A percentile compares a stretch with the other conserved stretches of the same genome.
Evolutionary conservation across 2,329 filamentous ascomycete species (phyloP).

Genomic region (Calycina marina): DNA sequence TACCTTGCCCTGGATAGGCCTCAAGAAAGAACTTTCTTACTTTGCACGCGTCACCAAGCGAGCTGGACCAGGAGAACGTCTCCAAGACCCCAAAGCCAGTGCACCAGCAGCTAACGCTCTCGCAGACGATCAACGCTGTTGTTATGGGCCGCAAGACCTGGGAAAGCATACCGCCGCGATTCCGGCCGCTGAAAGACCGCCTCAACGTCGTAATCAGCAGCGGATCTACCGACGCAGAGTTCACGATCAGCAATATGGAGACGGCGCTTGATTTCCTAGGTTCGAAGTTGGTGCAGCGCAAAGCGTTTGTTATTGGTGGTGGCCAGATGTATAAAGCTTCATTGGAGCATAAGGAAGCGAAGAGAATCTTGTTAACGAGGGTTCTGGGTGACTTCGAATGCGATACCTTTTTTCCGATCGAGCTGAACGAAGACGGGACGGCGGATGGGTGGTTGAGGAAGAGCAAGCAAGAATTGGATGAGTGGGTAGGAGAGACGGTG

Average conservation of each 20-base stretch:
- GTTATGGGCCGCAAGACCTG: slow-evolving; percentile 98
- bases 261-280: slow-evolving; percentile 3
- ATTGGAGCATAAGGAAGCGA: slow-evolving; percentile 41
- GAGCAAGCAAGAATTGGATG: slow-evolving; percentile 37
- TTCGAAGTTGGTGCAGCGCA: background rate
- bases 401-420: slow-evolving; percentile 59
- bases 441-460: slow-evolving; percentile 36
- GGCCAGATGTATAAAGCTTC: slow-evolving; percentile 70
- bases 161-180: slow-evolving; percentile 69
- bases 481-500: slow-evolving; percentile 52
- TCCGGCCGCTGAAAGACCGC: slow-evolving; percentile 66
- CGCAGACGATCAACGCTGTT: slow-evolving; percentile 46
- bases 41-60: slow-evolving; percentile 76
- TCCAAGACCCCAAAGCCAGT: background rate
- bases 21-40: slow-evolving; percentile 87
- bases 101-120: background rate
- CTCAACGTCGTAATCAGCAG: slow-evolving; percentile 72
- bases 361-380: slow-evolving; percentile 54
- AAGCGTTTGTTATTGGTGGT: slow-evolving; percentile 78
- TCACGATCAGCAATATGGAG: slow-evolving; percentile 4
- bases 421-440: slow-evolving; percentile 26
- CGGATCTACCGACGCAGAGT: background rate
- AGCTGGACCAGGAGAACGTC: slow-evolving; percentile 26
- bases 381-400: slow-evolving; percentile 58
- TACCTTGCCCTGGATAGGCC: slow-evolving; percentile 73